Evolutionary conservation across 148 eudicot genomes (phyloP), one percentile per base, ranked within the genome.

Genomic region (Hydrangea macrophylla): DNA sequence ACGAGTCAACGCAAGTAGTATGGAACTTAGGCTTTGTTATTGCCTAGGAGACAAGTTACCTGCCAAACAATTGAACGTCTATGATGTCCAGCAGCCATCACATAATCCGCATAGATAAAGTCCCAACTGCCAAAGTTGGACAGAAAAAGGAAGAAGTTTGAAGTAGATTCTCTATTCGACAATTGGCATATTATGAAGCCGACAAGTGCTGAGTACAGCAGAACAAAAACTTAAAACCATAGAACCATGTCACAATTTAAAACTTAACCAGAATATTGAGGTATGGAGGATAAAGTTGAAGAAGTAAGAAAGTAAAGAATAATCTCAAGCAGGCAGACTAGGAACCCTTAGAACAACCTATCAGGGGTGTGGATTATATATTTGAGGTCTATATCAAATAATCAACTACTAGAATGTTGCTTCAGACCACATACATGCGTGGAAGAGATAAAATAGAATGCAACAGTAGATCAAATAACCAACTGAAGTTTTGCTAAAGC

Each of bases 101-200:
- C 89, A 78, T 92, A 92, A 70, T 92, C 97, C 17, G 97, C 92
- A 74, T 92, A 92, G 40, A 92, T 92, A 73, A 92, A 92, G 72
- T 92, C 97, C 97, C 97, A 89, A 76, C 97, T 92, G 78, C 42
- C 48, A 27, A 53, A 36, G 17, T 40, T 28, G 67, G 17, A 42
- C 48, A 27, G 30, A 48, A 33, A 65, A 20, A 15, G 30, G 20
- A 58, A 63, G 50, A 64, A 5, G 48, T 11, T 11, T 11, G 18
- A 42, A 18, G 17, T 42, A 42, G 1, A 42, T 42, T 42, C 48
- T 11, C 48, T 11, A 13, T 42, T 42, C 17, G 18, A 15, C 48
- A 42, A 42, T 42, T 42, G 11, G 48, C 48, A 42, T 18, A 15
- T 42, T 11, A 42, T 42, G 17, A 42, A 42, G 48, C 17, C 17